These are phyloP conservation scores for Dillenia suffruticosa DNA, from an alignment of 164 flowering plant genomes.

Conservation along the genomic window DNA sequence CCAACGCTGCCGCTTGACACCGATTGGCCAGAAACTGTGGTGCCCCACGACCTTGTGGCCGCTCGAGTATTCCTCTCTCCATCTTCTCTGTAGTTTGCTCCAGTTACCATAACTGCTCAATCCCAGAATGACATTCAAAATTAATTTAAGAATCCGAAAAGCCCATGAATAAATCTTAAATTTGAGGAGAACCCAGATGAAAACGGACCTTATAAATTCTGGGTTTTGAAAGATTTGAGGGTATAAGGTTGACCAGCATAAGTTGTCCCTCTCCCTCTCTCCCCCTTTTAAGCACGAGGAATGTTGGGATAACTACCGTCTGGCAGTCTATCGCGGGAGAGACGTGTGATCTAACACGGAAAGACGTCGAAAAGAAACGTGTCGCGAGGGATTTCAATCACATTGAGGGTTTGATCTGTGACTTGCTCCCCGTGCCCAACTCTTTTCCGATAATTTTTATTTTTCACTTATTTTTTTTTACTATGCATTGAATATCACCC, in stretches of 20 bases:
- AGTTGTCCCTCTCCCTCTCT: not conserved
- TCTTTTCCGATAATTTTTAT: too few relatives aligned
- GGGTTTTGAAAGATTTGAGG: slow-evolving; percentile 3
- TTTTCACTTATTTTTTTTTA: too few relatives aligned
- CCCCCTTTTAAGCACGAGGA: too few relatives aligned
- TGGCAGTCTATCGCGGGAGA: too few relatives aligned
- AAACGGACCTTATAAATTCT: slow-evolving; percentile 2
- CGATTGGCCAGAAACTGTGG: slow-evolving; percentile 60
- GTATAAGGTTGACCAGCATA: slow-evolving; percentile 1
- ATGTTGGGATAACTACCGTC: too few relatives aligned
- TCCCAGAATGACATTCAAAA: too few relatives aligned
- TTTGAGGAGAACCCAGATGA: slow-evolving; percentile 6
- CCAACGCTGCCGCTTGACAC: slow-evolving; percentile 90
- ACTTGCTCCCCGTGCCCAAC: too few relatives aligned
- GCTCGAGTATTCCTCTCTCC: slow-evolving; percentile 41
- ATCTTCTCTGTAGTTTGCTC: slow-evolving; percentile 30
- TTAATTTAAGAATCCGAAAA: not conserved
- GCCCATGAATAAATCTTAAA: not conserved
- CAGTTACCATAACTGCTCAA: slow-evolving; percentile 22
- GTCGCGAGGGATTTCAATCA: too few relatives aligned
- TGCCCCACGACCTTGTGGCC: slow-evolving; percentile 30
- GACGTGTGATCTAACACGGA: too few relatives aligned
- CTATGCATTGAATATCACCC: too few relatives aligned
- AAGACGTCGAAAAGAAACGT: too few relatives aligned
- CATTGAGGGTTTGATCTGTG: too few relatives aligned